Percentiles rank a stretch among this genome's conserved stretches.
phyloP scores from a whole-genome alignment of 306 rosid genomes.

The Gillenia trifoliata region DNA sequence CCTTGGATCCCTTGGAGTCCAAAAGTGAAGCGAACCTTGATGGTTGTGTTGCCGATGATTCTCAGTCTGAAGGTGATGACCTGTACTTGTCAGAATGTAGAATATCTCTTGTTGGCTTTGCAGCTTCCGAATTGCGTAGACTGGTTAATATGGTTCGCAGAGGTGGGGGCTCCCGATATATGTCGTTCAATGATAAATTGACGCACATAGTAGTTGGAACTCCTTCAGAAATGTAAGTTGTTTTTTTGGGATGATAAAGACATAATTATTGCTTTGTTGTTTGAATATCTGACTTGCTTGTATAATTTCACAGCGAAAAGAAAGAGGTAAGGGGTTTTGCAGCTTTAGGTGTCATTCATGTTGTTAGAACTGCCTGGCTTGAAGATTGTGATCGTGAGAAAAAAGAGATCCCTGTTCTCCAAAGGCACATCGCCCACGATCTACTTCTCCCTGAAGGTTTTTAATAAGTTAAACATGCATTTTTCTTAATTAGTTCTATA shows the following conservation, averaged over 20 bases:
- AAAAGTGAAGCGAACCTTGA: slow-evolving; percentile 42
- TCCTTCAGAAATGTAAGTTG: slow-evolving; percentile 73
- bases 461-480: slow-evolving; percentile 3
- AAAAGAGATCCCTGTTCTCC: slow-evolving; percentile 67
- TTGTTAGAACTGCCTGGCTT: slow-evolving; percentile 79
- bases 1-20: slow-evolving; percentile 21
- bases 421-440: slow-evolving; percentile 69
- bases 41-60: slow-evolving; percentile 69
- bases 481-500: background rate
- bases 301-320: slow-evolving; percentile 59
- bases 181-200: slow-evolving; percentile 65
- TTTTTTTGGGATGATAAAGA: slow-evolving; percentile 4
- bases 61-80: slow-evolving; percentile 79
- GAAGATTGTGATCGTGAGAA: slow-evolving; percentile 76
- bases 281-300: slow-evolving; percentile 11
- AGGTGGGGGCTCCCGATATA: slow-evolving; percentile 88
- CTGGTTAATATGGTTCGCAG: slow-evolving; percentile 76
- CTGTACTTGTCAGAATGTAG: slow-evolving; percentile 85
- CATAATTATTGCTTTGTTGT: background rate
- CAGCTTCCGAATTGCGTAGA: slow-evolving; percentile 79
- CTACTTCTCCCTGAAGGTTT: slow-evolving; percentile 77
- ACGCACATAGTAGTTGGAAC: slow-evolving; percentile 83
- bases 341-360: slow-evolving; percentile 68
- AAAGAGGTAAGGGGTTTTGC: slow-evolving; percentile 74
- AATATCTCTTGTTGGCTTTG: slow-evolving; percentile 74